A percentile compares a stretch with the other conserved stretches of the same genome.
Evolutionary conservation across 192 early-diverging fungal genomes (phyloP).

Genomic region (Mortierella claussenii): DNA sequence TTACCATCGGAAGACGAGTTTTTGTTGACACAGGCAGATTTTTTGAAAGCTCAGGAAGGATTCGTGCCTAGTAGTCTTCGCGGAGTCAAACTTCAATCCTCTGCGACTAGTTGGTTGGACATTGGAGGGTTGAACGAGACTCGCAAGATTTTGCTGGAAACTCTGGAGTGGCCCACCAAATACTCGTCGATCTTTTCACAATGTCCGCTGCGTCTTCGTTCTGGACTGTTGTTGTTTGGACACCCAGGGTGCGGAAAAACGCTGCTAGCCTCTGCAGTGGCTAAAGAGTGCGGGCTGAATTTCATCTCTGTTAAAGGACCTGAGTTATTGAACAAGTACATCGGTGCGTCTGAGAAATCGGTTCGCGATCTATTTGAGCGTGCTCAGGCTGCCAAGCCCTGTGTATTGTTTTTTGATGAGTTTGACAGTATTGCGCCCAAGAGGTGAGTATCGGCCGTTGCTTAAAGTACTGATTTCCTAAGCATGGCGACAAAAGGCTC

Average conservation of each 20-base stretch:
- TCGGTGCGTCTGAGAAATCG: slow-evolving; percentile 95
- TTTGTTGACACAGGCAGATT: slow-evolving; percentile 70
- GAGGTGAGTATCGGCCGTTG: slow-evolving; percentile 54
- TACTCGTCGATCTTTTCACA: slow-evolving; percentile 92
- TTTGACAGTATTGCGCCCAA: slow-evolving; percentile 97
- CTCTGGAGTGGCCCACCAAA: slow-evolving; percentile 94
- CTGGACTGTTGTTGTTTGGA: slow-evolving; percentile 94
- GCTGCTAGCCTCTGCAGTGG: slow-evolving; percentile 92
- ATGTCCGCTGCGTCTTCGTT: slow-evolving; percentile 89
- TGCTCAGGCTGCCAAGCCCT: slow-evolving; percentile 92
- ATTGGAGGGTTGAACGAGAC: slow-evolving; percentile 90
- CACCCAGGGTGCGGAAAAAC: slow-evolving; percentile 99
- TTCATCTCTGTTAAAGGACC: slow-evolving; percentile 98
- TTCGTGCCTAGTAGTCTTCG: slow-evolving; percentile 85
- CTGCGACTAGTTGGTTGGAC: slow-evolving; percentile 84
- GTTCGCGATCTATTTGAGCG: slow-evolving; percentile 95
- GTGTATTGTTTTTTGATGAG: slow-evolving; percentile 98
- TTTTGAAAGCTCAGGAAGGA: slow-evolving; percentile 76
- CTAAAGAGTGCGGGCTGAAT: slow-evolving; percentile 96
- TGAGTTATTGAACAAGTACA: slow-evolving; percentile 98
- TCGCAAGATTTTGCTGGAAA: slow-evolving; percentile 85
- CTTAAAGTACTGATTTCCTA: neutral
- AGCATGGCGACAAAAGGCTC: too few species aligned
- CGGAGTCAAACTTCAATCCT: slow-evolving; percentile 81
- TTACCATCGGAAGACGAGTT: slow-evolving; percentile 37